phyloP scores from a whole-genome alignment of 495 filamentous ascomycete genomes.

The Penicillium coffeae region DNA sequence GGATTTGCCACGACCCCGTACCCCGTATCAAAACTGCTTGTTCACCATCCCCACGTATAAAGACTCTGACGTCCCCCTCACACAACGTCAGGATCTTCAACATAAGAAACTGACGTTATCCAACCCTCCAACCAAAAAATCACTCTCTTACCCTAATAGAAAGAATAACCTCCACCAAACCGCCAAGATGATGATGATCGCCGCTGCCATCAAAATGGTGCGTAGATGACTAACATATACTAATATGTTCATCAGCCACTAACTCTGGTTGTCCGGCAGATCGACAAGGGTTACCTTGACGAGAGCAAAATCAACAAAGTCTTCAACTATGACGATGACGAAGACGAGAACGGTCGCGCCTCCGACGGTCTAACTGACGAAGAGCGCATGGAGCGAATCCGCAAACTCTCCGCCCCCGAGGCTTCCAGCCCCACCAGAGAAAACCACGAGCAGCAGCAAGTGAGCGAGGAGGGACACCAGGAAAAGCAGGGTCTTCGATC shows the following conservation, averaged over 20 bases:
- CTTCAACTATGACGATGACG: neutral
- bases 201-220: neutral
- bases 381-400: neutral
- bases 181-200: neutral
- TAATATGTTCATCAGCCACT: neutral
- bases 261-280: neutral
- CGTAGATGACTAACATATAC: neutral
- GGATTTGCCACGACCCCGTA: neutral
- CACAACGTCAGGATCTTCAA: neutral
- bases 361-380: neutral
- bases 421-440: too few species aligned
- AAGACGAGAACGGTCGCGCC: neutral
- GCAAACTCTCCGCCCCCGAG: neutral
- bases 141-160: neutral
- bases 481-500: too few species aligned
- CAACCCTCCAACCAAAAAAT: neutral
- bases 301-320: neutral
- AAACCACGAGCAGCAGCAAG: too few species aligned
- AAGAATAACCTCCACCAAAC: neutral
- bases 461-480: too few species aligned
- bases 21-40: neutral
- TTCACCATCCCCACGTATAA: neutral
- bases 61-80: neutral
- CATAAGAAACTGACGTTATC: neutral
- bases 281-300: neutral